Conservation (phyloP, 192 early-diverging fungal genomes). For the Coemansia sp. region DNA sequence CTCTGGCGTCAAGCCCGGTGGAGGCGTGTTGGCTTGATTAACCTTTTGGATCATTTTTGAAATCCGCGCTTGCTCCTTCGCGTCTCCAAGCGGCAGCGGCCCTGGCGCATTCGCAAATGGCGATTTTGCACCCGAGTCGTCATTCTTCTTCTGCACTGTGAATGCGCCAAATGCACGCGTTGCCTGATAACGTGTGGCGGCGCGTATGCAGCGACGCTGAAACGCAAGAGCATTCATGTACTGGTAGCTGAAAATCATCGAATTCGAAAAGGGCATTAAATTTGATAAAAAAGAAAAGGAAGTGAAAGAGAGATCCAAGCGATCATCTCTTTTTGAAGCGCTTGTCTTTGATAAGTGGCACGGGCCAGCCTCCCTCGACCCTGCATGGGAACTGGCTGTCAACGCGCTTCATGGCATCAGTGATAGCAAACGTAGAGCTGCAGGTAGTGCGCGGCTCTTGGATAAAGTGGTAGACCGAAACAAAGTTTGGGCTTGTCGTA, state of each 20-base stretch:
- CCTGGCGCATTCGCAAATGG: conserved; percentile 52
- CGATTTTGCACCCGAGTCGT: conserved; percentile 10
- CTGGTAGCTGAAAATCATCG: background rate
- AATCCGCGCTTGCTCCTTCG: conserved; percentile 63
- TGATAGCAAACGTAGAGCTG: conserved; percentile 16
- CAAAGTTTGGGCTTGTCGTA: conserved; percentile 4
- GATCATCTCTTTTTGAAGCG: background rate
- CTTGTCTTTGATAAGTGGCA: background rate
- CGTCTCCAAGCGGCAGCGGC: conserved; percentile 69
- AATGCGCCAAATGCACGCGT: background rate
- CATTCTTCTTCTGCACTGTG: background rate
- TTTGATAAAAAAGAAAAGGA: background rate
- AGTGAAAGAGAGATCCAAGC: background rate
- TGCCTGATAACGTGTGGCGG: background rate
- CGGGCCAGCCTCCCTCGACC: conserved; percentile 28
- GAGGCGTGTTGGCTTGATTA: conserved; percentile 46
- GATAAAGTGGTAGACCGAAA: conserved; percentile 14
- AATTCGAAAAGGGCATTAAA: background rate
- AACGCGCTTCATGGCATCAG: conserved; percentile 33
- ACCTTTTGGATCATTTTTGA: conserved; percentile 58
- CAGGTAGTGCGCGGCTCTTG: conserved; percentile 34
- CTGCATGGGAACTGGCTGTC: conserved; percentile 20
- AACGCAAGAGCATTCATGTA: background rate
- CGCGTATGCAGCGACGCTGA: background rate
- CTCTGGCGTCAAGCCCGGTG: conserved; percentile 38